Conservation (phyloP, 352 stramenopile genomes). For the Pythium sp. region DNA sequence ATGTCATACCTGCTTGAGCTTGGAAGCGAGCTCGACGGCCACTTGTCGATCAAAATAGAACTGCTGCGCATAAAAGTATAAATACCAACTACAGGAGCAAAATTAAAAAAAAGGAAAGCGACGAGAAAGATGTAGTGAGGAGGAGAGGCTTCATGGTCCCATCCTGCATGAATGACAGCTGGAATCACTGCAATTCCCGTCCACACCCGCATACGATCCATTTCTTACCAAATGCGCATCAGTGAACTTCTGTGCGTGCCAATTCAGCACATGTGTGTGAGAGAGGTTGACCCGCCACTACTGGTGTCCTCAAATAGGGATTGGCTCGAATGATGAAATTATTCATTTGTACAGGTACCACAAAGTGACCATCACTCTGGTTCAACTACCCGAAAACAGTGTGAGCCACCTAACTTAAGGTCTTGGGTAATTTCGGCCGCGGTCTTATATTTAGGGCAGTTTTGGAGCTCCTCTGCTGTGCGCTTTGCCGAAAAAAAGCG, state of each 20-base stretch:
- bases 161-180: not conserved
- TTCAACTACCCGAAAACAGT: not conserved
- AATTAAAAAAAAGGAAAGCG: not conserved
- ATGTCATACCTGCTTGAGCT: not conserved
- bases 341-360: too few relatives aligned
- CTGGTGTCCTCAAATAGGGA: too few relatives aligned
- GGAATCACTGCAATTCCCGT: not conserved
- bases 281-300: too few relatives aligned
- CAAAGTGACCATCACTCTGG: not conserved
- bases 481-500: conserved; percentile 4
- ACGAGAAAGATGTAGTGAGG: too few relatives aligned
- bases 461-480: not conserved
- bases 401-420: not conserved
- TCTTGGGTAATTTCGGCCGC: not conserved
- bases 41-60: conserved; percentile 6
- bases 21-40: not conserved
- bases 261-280: too few relatives aligned
- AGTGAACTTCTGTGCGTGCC: too few relatives aligned
- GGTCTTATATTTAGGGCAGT: not conserved
- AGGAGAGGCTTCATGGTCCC: not conserved
- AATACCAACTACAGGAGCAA: not conserved
- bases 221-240: not conserved
- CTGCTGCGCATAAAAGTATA: not conserved
- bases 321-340: too few relatives aligned
- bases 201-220: not conserved